Conservation (phyloP, 331 rosid genomes). For the Arachis monticola region DNA sequence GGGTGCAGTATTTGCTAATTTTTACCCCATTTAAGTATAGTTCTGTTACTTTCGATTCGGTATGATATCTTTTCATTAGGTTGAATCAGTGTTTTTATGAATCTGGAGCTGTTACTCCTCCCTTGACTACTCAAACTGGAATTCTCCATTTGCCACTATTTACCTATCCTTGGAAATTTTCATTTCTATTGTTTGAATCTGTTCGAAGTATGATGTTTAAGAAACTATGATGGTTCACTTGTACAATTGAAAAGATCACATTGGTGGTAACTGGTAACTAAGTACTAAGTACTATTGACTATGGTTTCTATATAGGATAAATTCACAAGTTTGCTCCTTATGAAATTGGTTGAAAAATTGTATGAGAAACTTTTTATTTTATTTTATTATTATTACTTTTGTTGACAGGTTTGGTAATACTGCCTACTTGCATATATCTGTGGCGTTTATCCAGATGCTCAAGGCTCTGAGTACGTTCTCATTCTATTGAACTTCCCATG, state of each 20-base stretch:
- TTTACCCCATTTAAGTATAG: neutral
- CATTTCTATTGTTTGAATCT: constrained; percentile 3
- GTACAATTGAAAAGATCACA: constrained; percentile 9
- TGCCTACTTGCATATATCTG: constrained; percentile 94
- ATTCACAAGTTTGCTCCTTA: constrained; percentile 1
- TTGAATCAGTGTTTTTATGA: neutral
- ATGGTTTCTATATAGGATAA: neutral
- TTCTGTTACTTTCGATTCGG: neutral
- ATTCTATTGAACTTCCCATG: constrained; percentile 25
- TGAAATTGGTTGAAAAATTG: constrained; percentile 7
- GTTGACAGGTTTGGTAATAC: constrained; percentile 94
- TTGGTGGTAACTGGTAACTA: neutral
- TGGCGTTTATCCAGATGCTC: constrained; percentile 98
- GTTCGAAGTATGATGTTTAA: constrained; percentile 6
- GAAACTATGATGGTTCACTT: neutral
- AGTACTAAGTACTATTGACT: neutral
- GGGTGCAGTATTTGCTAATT: neutral
- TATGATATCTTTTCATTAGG: neutral
- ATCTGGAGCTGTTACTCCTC: constrained; percentile 7
- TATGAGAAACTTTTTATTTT: neutral
- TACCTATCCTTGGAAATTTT: constrained; percentile 2
- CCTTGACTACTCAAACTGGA: constrained; percentile 11
- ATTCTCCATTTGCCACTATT: neutral
- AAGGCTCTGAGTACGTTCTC: constrained; percentile 79
- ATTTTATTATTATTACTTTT: neutral